Base-by-base conservation (phyloP, 2,329 filamentous ascomycete species). In the Stachybotrys elegans region DNA sequence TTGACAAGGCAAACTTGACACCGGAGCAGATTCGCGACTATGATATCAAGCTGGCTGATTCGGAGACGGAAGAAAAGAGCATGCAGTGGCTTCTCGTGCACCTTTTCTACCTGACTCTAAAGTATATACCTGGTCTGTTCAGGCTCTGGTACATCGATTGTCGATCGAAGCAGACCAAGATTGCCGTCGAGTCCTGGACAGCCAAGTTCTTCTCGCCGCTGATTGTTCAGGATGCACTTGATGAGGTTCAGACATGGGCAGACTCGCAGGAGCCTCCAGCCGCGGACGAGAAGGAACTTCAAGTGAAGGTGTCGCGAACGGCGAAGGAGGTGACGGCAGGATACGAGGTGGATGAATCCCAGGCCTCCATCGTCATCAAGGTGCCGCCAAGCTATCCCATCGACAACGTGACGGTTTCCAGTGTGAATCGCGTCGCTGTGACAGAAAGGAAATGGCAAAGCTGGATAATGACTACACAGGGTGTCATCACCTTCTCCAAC, bases 401-500 rank as follows among this genome's bases (percentile, higher is more conserved):
- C 8, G 83, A 89, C 20, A 76, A 79, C 2, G 88, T 94, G 2
- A 73, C 79, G 8, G 90, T 97, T 1, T 73, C 82, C 4, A 84
- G 89, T 8, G 70, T 91, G 17, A 88, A 86, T 54, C 84, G 92
- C 12, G 89, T 97, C 2, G 89, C 88, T 0, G 88, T 96, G 21
- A 85, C 83, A 47, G 91, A 97, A 59, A 84, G 84, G 63, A 95
- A 93, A 60, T 98, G 93, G 92, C 84, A 89, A 64, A 85, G 78
- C 48, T 96, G 92, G 91, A 75, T 96, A 48, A 77, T 88, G 57
- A 89, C 84, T 7, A 92, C 88, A 4, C 88, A 96, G 55, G 91
- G 89, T 5, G 89, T 93, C 36, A 96, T 98, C 56, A 92, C 88
- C 34, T 95, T 97, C 59, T 88, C 88, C 49, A 92, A 93, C 57